Evolutionary conservation across 177 flowering plant genomes (phyloP).

Genomic region (Vitis hybrid): DNA sequence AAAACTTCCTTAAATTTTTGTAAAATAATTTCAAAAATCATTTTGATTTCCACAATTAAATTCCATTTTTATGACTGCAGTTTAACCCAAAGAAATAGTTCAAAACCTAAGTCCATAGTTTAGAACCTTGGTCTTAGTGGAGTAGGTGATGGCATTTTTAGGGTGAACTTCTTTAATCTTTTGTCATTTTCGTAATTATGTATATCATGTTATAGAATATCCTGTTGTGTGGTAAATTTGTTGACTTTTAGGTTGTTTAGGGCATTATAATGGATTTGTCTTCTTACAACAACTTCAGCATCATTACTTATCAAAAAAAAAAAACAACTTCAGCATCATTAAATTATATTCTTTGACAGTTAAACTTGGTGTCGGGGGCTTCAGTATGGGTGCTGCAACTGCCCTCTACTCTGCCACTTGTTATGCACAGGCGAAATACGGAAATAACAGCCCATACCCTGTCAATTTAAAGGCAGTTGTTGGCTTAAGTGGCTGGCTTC

Average conservation of each 20-base stretch:
- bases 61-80: too few species aligned
- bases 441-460: slow-evolving; percentile 71
- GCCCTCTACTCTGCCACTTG: slow-evolving; percentile 94
- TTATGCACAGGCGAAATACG: slow-evolving; percentile 68
- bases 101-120: neutral
- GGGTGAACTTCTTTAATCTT: neutral
- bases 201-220: neutral
- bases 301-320: neutral
- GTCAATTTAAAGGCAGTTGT: slow-evolving; percentile 72
- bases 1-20: too few species aligned
- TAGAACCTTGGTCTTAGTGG: neutral
- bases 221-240: neutral
- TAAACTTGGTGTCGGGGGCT: slow-evolving; percentile 95
- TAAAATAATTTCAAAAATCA: too few species aligned
- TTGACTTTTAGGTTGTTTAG: neutral
- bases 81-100: too few species aligned
- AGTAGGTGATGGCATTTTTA: too few species aligned
- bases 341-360: slow-evolving; percentile 43
- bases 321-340: neutral
- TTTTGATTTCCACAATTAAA: too few species aligned
- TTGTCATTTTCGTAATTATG: neutral
- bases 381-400: slow-evolving; percentile 97
- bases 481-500: slow-evolving; percentile 99
- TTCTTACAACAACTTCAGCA: neutral
- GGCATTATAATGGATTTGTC: neutral